Conservation (phyloP, 805 yeast species). For the Suhomyces vadensis region DNA sequence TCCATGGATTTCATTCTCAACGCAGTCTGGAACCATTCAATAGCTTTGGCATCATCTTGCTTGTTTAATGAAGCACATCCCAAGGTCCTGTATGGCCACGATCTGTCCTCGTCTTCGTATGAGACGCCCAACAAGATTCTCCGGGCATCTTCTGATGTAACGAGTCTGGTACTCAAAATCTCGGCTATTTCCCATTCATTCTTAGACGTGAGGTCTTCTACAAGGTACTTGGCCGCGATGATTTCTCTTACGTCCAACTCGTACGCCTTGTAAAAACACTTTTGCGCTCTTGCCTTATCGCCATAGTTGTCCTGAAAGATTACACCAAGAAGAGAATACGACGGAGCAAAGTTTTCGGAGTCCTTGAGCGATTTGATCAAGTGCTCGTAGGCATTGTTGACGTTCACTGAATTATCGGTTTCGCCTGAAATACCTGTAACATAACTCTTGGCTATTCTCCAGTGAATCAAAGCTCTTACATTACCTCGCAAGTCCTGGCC, state of each 20-base stretch:
- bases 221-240: conserved; percentile 70
- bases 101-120: conserved; percentile 36
- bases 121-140: conserved; percentile 38
- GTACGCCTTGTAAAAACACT: conserved; percentile 86
- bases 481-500: conserved; percentile 59
- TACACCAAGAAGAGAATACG: conserved; percentile 79
- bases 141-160: conserved; percentile 62
- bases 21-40: conserved; percentile 87
- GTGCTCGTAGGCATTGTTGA: conserved; percentile 54
- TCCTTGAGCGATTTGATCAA: conserved; percentile 64
- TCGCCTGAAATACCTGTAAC: conserved; percentile 33
- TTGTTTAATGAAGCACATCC: conserved; percentile 75
- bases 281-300: conserved; percentile 70
- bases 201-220: conserved; percentile 62
- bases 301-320: conserved; percentile 60
- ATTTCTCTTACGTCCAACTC: conserved; percentile 80
- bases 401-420: conserved; percentile 16
- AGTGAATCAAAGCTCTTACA: conserved; percentile 57
- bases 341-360: conserved; percentile 66
- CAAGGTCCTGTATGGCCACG: conserved; percentile 89
- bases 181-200: conserved; percentile 87
- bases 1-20: conserved; percentile 68
- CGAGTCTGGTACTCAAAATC: conserved; percentile 63
- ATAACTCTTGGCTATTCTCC: conserved; percentile 74
- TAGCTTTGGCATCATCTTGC: conserved; percentile 74